These are phyloP conservation scores for Silybum marianum DNA, from an alignment of 129 eudicot species.

Conservation along the genomic window DNA sequence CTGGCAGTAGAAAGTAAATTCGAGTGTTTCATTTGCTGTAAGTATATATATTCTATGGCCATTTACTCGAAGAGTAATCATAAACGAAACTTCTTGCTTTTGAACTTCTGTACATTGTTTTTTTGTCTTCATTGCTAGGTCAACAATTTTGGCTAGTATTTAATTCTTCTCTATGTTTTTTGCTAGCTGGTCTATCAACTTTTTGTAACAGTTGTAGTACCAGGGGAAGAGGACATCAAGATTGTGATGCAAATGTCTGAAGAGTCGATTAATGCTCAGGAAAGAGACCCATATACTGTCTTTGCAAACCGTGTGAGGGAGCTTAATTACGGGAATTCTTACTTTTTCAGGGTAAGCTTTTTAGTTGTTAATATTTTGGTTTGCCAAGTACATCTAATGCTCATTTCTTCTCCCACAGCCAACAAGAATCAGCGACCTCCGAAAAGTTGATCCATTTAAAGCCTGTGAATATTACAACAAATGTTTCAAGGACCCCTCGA, in stretches of 20 bases:
- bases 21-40: not conserved
- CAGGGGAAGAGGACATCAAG: slow-evolving; percentile 82
- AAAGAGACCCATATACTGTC: slow-evolving; percentile 94
- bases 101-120: not conserved
- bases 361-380: slow-evolving; percentile 7
- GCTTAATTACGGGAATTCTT: slow-evolving; percentile 87
- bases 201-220: slow-evolving; percentile 69
- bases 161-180: not conserved
- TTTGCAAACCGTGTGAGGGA: slow-evolving; percentile 89
- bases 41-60: not conserved
- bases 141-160: not conserved
- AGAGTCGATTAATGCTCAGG: slow-evolving; percentile 89
- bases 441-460: slow-evolving; percentile 71
- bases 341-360: slow-evolving; percentile 71
- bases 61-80: not conserved
- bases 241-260: slow-evolving; percentile 96
- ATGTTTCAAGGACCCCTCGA: slow-evolving; percentile 92
- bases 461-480: slow-evolving; percentile 84
- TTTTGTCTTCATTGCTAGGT: slow-evolving; percentile 10
- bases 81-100: not conserved
- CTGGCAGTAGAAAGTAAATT: not conserved
- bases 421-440: slow-evolving; percentile 59
- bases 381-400: slow-evolving; percentile 9
- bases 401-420: slow-evolving; percentile 57
- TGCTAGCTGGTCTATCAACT: slow-evolving; percentile 91